Percentiles rank a stretch among this genome's conserved stretches.
Evolutionary conservation across 257 asterid species (phyloP).

Genomic region (Penstemon barbatus): DNA sequence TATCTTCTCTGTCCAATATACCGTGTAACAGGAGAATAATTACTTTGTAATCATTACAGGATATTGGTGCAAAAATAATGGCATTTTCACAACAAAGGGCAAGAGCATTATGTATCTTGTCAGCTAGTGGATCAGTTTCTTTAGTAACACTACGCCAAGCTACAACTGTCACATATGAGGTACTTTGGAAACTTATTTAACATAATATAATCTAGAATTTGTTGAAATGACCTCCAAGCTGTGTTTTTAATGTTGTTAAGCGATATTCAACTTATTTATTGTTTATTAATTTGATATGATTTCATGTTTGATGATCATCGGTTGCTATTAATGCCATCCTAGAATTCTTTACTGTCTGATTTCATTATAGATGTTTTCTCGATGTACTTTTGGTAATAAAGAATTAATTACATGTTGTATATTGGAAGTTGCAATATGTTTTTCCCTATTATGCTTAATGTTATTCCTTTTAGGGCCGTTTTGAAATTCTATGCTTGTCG

Average conservation of each 20-base stretch:
- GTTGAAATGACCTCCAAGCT: neutral
- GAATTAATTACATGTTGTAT: neutral
- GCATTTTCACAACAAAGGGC: constrained; percentile 93
- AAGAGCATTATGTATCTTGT: constrained; percentile 87
- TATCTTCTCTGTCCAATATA: neutral
- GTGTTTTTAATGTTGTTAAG: neutral
- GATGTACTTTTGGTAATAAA: neutral
- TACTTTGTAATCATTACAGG: constrained; percentile 48
- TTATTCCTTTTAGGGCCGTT: constrained; percentile 51
- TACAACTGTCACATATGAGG: constrained; percentile 83
- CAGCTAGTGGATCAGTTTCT: constrained; percentile 86
- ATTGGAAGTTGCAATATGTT: neutral
- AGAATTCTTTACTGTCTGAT: neutral
- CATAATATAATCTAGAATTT: neutral
- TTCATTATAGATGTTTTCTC: neutral
- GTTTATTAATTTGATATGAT: neutral
- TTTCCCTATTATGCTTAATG: neutral
- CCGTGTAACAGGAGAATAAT: constrained; percentile 5
- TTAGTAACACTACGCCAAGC: constrained; percentile 76
- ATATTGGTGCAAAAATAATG: constrained; percentile 77
- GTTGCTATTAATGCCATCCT: neutral
- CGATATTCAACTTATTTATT: neutral
- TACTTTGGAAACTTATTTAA: neutral
- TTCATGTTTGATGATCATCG: neutral
- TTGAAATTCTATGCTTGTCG: constrained; percentile 61